Evolutionary conservation across 495 filamentous ascomycete genomes (phyloP).

Genomic region (Filosporella fistucella): DNA sequence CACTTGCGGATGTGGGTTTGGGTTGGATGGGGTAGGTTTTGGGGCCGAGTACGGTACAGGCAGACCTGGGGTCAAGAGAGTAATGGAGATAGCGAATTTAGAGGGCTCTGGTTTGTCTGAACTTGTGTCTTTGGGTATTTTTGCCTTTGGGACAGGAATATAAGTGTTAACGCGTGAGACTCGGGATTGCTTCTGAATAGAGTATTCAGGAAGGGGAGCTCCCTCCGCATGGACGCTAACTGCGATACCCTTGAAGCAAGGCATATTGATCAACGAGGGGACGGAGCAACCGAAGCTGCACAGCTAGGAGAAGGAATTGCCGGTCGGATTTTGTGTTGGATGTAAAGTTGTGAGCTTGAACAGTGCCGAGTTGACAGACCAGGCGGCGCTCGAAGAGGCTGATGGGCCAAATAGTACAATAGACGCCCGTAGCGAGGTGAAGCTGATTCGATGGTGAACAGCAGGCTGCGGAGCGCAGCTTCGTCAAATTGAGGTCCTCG

Average conservation of each 20-base stretch:
- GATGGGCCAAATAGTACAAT: conserved; percentile 1
- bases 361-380: too few species aligned
- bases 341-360: conserved; percentile 6
- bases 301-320: too few species aligned
- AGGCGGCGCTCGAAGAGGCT: too few species aligned
- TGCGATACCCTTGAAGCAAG: conserved; percentile 96
- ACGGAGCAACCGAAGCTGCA: conserved; percentile 20
- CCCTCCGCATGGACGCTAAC: conserved; percentile 93
- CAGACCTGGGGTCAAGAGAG: conserved; percentile 82
- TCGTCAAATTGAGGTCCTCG: too few species aligned
- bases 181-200: conserved; percentile 88
- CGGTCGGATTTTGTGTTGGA: conserved; percentile 2
- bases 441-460: too few species aligned
- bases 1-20: conserved; percentile 70
- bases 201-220: conserved; percentile 85
- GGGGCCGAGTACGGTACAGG: conserved; percentile 87
- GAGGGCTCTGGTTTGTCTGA: conserved; percentile 79
- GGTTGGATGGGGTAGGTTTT: conserved; percentile 65
- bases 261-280: conserved; percentile 50
- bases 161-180: conserved; percentile 91
- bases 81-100: conserved; percentile 95
- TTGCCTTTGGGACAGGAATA: conserved; percentile 88
- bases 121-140: conserved; percentile 60
- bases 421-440: too few species aligned
- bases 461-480: too few species aligned